A percentile compares a stretch with the other conserved stretches of the same genome.
These are phyloP conservation scores for Botrytis pseudocinerea DNA, from an alignment of 2,329 filamentous ascomycete species.

Conservation along the genomic window DNA sequence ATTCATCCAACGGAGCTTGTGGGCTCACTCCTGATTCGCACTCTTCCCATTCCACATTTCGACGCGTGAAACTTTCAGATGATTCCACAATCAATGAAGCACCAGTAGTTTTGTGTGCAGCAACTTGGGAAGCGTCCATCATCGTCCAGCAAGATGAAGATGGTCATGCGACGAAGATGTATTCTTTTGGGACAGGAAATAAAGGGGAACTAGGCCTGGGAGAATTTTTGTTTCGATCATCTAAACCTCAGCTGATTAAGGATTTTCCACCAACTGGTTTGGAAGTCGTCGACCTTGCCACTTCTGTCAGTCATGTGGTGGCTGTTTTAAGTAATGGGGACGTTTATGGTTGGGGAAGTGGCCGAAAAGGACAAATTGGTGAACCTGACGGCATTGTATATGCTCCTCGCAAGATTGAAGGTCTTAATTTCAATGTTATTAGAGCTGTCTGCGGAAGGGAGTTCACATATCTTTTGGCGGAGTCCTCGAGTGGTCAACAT, in stretches of 20 bases:
- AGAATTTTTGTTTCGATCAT: constrained; percentile 50
- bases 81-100: constrained; percentile 34
- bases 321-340: constrained; percentile 72
- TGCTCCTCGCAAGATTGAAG: constrained; percentile 61
- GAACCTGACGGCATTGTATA: constrained; percentile 54
- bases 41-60: constrained; percentile 28
- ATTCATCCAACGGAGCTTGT: constrained; percentile 56
- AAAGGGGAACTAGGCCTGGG: constrained; percentile 75
- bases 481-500: constrained; percentile 57
- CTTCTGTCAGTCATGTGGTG: constrained; percentile 77
- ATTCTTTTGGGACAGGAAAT: constrained; percentile 63
- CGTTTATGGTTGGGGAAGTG: constrained; percentile 85
- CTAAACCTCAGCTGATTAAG: constrained; percentile 51
- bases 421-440: constrained; percentile 60
- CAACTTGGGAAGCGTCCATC: constrained; percentile 77
- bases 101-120: constrained; percentile 54
- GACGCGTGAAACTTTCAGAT: constrained; percentile 30
- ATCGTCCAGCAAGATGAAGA: constrained; percentile 53
- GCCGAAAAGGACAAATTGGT: constrained; percentile 82
- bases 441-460: constrained; percentile 79
- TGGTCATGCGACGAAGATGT: constrained; percentile 52
- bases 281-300: constrained; percentile 64
- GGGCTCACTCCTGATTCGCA: constrained; percentile 41
- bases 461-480: constrained; percentile 73
- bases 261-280: constrained; percentile 64